A percentile compares a stretch with the other conserved stretches of the same genome.
phyloP scores from a whole-genome alignment of 225 moss, liverwort and hornwort species.

The Climacium dendroides region DNA sequence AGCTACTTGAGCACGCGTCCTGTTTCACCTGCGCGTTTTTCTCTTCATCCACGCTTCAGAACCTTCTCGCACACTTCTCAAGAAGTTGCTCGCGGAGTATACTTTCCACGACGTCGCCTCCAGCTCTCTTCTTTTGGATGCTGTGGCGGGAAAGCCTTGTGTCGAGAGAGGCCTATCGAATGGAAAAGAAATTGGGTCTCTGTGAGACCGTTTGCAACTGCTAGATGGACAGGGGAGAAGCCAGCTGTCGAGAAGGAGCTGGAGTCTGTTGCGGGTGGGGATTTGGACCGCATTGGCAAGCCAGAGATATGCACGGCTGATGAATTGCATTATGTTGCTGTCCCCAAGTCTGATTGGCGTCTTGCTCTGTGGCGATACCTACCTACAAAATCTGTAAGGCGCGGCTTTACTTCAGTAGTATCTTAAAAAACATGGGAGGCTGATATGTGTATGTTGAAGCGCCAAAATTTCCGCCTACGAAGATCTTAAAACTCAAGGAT shows the following conservation, averaged over 20 bases:
- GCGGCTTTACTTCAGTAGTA: not conserved
- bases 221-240: slow-evolving; percentile 3
- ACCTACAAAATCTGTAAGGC: slow-evolving; percentile 51
- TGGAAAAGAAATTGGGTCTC: slow-evolving; percentile 18
- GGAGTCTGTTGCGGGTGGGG: not conserved
- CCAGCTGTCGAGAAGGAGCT: slow-evolving; percentile 8
- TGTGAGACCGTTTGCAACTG: slow-evolving; percentile 9
- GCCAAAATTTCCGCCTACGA: not conserved
- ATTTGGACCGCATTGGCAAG: slow-evolving; percentile 31
- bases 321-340: slow-evolving; percentile 89
- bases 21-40: not conserved
- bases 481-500: too few relatives aligned
- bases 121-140: not conserved
- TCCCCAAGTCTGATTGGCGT: slow-evolving; percentile 73
- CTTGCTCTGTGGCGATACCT: slow-evolving; percentile 88
- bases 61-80: not conserved
- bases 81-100: not conserved
- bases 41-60: not conserved
- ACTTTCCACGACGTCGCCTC: not conserved
- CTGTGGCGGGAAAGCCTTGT: not conserved
- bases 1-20: slow-evolving; percentile 9
- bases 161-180: not conserved
- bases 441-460: not conserved
- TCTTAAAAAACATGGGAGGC: not conserved
- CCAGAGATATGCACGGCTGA: slow-evolving; percentile 84